Conservation (phyloP, 202 grass and related monocot genomes). For the Dendrocalamus latiflorus region DNA sequence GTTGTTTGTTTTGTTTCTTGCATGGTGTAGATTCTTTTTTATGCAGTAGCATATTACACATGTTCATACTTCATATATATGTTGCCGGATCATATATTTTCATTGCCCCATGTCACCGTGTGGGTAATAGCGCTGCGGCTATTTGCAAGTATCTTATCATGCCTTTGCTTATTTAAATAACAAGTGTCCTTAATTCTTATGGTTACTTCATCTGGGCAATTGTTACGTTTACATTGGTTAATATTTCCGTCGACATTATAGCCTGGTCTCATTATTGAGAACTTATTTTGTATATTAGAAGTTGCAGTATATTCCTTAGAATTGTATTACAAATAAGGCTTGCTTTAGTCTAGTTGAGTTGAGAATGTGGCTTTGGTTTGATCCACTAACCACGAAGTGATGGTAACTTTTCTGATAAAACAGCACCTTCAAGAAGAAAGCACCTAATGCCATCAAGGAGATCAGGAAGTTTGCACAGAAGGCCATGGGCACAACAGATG, state of each 20-base stretch:
- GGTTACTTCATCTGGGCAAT: not conserved
- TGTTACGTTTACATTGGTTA: not conserved
- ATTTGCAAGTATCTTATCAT: not conserved
- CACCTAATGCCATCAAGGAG: slow-evolving; percentile 84
- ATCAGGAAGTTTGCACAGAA: slow-evolving; percentile 90
- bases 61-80: not conserved
- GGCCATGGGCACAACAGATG: slow-evolving; percentile 84
- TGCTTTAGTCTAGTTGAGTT: not conserved
- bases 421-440: slow-evolving; percentile 97
- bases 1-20: not conserved
- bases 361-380: not conserved
- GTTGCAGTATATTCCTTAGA: not conserved
- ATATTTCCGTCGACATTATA: not conserved
- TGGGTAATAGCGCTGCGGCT: not conserved
- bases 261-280: not conserved
- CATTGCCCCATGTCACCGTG: not conserved
- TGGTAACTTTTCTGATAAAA: not conserved
- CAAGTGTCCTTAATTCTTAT: not conserved
- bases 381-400: not conserved
- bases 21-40: not conserved
- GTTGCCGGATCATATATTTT: not conserved
- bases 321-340: not conserved
- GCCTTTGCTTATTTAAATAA: not conserved
- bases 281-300: not conserved
- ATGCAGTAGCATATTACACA: not conserved